Percentiles rank a stretch among this genome's conserved stretches.
phyloP scores from a whole-genome alignment of 768 basidiomycete species.

The Chalciporus sphaerocephalus region DNA sequence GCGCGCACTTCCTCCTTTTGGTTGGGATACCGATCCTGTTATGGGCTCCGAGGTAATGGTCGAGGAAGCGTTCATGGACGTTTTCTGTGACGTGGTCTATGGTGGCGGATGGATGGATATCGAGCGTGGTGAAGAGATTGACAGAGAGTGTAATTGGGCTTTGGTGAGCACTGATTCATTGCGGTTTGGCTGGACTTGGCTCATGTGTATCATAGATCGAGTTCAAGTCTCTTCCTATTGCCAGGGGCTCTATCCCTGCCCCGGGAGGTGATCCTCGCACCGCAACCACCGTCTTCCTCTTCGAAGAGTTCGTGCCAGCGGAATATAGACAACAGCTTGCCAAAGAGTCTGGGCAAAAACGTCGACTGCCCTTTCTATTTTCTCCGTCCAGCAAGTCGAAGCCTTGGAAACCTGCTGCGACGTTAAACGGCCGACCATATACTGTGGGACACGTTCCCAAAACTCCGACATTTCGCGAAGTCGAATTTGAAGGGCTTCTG shows the following conservation, averaged over 20 bases:
- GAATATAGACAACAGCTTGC: conserved; percentile 79
- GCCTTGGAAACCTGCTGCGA: conserved; percentile 80
- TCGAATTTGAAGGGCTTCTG: conserved; percentile 76
- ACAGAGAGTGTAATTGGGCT: conserved; percentile 90
- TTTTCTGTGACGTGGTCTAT: conserved; percentile 77
- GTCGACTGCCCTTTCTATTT: conserved; percentile 70
- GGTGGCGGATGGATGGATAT: conserved; percentile 84
- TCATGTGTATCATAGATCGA: conserved; percentile 55
- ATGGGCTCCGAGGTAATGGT: conserved; percentile 74
- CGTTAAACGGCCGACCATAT: conserved; percentile 75
- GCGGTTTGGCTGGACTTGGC: background rate
- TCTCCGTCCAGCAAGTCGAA: conserved; percentile 43
- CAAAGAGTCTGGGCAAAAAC: conserved; percentile 46
- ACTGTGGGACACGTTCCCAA: conserved; percentile 55
- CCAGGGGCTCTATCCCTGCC: conserved; percentile 14
- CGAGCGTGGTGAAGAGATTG: conserved; percentile 63
- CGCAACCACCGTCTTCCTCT: conserved; percentile 67
- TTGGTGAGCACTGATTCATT: conserved; percentile 50
- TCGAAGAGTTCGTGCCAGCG: conserved; percentile 90
- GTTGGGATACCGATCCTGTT: conserved; percentile 88
- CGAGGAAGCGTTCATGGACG: conserved; percentile 87
- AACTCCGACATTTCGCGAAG: conserved; percentile 53
- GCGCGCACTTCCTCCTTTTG: conserved; percentile 69
- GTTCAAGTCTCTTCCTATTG: conserved; percentile 70
- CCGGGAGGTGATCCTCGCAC: conserved; percentile 61